Percentiles rank a stretch among this genome's conserved stretches.
These are phyloP conservation scores for Elongisporangium senticosum DNA, from an alignment of 352 stramenopile genomes.

Conservation along the genomic window DNA sequence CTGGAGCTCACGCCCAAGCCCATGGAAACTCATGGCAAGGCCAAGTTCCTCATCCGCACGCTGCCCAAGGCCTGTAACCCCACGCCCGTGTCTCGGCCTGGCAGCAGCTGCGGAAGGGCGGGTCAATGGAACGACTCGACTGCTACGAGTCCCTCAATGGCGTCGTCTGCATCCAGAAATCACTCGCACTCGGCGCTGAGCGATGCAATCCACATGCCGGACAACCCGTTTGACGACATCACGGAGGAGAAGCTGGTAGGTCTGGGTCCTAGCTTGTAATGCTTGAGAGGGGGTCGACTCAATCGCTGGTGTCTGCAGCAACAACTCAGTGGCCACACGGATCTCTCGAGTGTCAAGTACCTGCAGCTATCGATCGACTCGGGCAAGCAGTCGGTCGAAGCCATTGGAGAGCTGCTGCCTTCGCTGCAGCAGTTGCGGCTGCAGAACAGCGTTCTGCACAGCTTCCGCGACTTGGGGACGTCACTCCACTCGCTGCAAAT, in stretches of 20 bases:
- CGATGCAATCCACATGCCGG: constrained; percentile 12
- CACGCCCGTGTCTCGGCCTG: constrained; percentile 25
- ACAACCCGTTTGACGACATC: constrained; percentile 80
- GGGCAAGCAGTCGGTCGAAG: constrained; percentile 72
- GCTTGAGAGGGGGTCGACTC: not conserved
- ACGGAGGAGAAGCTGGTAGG: constrained; percentile 68
- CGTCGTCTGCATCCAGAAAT: not conserved
- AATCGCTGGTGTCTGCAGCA: constrained; percentile 22
- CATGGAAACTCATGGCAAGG: constrained; percentile 23
- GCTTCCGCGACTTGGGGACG: constrained; percentile 81
- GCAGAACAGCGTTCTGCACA: constrained; percentile 53
- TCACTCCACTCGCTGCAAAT: constrained; percentile 61
- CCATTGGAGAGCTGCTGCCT: constrained; percentile 72
- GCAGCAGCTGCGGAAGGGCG: not conserved
- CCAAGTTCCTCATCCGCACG: constrained; percentile 66
- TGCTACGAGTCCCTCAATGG: not conserved
- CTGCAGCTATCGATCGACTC: constrained; percentile 72
- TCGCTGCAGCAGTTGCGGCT: constrained; percentile 65
- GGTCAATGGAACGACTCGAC: not conserved
- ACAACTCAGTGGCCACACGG: constrained; percentile 50
- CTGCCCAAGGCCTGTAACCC: constrained; percentile 69
- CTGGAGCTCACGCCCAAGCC: not conserved
- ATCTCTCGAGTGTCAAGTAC: constrained; percentile 47
- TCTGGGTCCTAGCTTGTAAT: not conserved
- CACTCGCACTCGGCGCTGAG: not conserved